These are phyloP conservation scores for Hyaloscypha finlandica DNA, from an alignment of 495 filamentous ascomycete species.

Conservation along the genomic window DNA sequence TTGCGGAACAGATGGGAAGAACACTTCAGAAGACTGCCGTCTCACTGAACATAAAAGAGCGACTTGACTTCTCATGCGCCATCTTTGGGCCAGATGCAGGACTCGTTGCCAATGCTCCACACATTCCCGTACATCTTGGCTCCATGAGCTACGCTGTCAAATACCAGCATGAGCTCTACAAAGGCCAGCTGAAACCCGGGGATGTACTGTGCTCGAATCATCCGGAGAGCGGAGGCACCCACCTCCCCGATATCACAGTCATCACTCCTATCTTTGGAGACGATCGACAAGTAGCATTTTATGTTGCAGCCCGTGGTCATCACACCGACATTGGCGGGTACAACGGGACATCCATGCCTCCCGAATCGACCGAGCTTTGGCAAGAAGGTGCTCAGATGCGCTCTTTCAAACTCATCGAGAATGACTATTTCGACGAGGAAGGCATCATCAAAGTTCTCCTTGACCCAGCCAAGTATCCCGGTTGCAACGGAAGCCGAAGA, in stretches of 20 bases:
- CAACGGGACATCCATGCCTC: slow-evolving; percentile 33
- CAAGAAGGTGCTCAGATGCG: slow-evolving; percentile 40
- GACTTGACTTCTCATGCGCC: slow-evolving; percentile 48
- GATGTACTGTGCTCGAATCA: slow-evolving; percentile 35
- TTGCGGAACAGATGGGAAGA: slow-evolving; percentile 49
- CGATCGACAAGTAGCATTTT: slow-evolving; percentile 33
- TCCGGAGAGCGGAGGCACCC: slow-evolving; percentile 31
- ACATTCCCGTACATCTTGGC: slow-evolving; percentile 34
- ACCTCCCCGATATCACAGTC: slow-evolving; percentile 35
- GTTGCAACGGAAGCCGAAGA: slow-evolving; percentile 34
- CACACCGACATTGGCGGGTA: slow-evolving; percentile 39
- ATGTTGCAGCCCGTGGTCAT: slow-evolving; percentile 37
- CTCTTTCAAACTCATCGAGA: slow-evolving; percentile 33
- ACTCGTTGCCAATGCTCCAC: slow-evolving; percentile 45
- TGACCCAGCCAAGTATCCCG: slow-evolving; percentile 37
- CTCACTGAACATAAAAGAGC: slow-evolving; percentile 46
- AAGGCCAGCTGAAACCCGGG: slow-evolving; percentile 24
- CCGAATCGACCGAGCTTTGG: slow-evolving; percentile 34
- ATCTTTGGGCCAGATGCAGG: slow-evolving; percentile 42
- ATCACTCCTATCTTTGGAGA: slow-evolving; percentile 35
- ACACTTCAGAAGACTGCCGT: slow-evolving; percentile 45
- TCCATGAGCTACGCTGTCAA: slow-evolving; percentile 33
- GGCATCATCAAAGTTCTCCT: slow-evolving; percentile 33
- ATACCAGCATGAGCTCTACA: slow-evolving; percentile 30
- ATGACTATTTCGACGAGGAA: slow-evolving; percentile 38